Conservation (phyloP, 371 early-diverging fungal species). For the Syncephalastrum racemosum region DNA sequence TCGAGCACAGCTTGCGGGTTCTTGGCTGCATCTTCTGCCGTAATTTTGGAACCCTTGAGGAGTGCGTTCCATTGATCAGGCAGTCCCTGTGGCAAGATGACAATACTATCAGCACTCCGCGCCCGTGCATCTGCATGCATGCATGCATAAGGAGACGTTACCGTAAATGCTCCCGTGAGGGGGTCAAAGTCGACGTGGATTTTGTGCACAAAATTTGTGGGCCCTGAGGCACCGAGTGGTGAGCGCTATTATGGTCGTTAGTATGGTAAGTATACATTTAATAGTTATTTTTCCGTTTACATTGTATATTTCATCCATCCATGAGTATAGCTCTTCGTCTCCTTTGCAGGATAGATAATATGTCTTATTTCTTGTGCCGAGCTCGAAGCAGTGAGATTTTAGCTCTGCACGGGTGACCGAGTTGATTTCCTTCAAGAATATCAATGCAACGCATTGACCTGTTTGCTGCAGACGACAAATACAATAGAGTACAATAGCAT, state of each 20-base stretch:
- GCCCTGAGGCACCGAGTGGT: conserved; percentile 64
- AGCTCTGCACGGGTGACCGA: conserved; percentile 68
- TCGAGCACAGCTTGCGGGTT: conserved; percentile 96
- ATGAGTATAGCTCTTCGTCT: conserved; percentile 85
- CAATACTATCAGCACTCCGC: not conserved
- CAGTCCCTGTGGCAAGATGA: conserved; percentile 63
- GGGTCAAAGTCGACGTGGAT: conserved; percentile 90
- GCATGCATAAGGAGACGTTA: conserved; percentile 26
- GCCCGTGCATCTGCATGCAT: too few relatives aligned
- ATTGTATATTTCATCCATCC: conserved; percentile 86
- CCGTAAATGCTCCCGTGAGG: conserved; percentile 76
- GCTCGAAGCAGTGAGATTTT: conserved; percentile 77
- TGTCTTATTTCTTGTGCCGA: conserved; percentile 70
- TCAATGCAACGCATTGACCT: conserved; percentile 53
- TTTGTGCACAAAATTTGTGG: conserved; percentile 84
- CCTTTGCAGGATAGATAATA: conserved; percentile 73
- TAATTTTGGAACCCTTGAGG: conserved; percentile 85
- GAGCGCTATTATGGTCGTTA: conserved; percentile 29
- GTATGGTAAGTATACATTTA: not conserved
- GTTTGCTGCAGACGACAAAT: conserved; percentile 25
- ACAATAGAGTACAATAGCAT: conserved; percentile 33
- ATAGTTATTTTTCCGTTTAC: conserved; percentile 23
- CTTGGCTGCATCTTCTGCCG: conserved; percentile 91
- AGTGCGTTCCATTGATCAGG: conserved; percentile 93
- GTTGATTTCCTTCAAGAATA: conserved; percentile 76